Evolutionary conservation across 352 stramenopile species (phyloP), one percentile per base, ranked within the genome.

Genomic region (Pythium angustatum): DNA sequence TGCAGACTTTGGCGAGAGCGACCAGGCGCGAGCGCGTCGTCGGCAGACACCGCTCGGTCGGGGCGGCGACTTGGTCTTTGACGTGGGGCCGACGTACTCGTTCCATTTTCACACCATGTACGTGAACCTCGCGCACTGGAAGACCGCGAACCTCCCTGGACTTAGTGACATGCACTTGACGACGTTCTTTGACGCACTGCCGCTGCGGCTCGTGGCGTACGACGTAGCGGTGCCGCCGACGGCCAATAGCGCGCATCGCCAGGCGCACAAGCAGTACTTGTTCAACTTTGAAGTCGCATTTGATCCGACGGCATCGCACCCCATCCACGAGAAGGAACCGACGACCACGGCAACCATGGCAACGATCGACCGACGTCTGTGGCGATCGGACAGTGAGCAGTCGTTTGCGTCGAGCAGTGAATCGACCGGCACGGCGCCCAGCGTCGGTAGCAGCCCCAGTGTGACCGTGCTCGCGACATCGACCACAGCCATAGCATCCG

Each of bases 51-150:
- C 81, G 4, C 58, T 92, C 0, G 83, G 82, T 1, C 61, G 33
- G 1, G 38, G 38, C 30, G 55, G 55, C 41, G 55, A 62, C 55
- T 79, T 92, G 49, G 49, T 47, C 2, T 92, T 81, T 48, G 50
- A 72, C 9, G 75, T 93, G 8, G 83, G 77, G n/a, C 56, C 71
- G 7, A 96, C 82, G 31, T 96, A 96, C 64, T 92, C 87, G 54
- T 96, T 96, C 71, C 80, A 96, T 38, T 96, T 96, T 62, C 85
- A 96, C 71, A 96, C 85, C 1, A 94, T 94, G 85, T 94, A 94
- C 62, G 84, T 93, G 44, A 81, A 96, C 58, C 66, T 96, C 61
- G 80, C 77, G 10, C 72, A 75, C 30, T 96, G 87, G 87, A 80
- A 89, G 61, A 93, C 87, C 2, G 74, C 84, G 11, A 96, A 96